These are phyloP conservation scores for Suillus subalutaceus DNA, from an alignment of 768 basidiomycete species.

Conservation along the genomic window DNA sequence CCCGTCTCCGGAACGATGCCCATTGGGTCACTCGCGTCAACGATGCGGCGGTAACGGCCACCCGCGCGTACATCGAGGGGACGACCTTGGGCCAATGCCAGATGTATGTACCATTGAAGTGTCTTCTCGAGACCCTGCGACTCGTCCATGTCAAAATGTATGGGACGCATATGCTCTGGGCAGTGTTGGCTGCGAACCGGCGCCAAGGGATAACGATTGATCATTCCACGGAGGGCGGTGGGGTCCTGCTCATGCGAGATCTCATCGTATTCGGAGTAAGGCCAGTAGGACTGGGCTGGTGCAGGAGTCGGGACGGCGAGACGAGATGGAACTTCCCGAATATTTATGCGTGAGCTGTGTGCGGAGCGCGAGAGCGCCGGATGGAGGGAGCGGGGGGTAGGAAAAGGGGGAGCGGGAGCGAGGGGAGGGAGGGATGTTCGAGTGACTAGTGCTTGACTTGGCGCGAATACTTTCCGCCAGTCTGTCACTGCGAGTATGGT, in stretches of 20 bases:
- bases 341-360: constrained; percentile 6
- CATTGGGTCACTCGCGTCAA: constrained; percentile 4
- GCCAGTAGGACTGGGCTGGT: background rate
- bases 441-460: background rate
- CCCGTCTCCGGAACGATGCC: constrained; percentile 17
- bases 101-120: background rate
- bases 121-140: background rate
- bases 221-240: background rate
- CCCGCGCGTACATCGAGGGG: constrained; percentile 15
- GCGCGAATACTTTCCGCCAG: constrained; percentile 10
- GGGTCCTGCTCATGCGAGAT: constrained; percentile 4
- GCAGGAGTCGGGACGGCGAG: background rate
- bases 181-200: background rate
- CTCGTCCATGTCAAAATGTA: constrained; percentile 16
- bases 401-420: background rate
- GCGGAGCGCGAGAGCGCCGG: constrained; percentile 2
- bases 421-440: background rate
- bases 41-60: constrained; percentile 10
- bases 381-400: background rate
- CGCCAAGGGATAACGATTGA: constrained; percentile 4
- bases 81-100: constrained; percentile 13
- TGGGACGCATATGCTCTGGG: constrained; percentile 10
- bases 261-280: background rate
- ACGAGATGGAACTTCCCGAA: constrained; percentile 5
- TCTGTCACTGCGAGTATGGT: constrained; percentile 7